Percentiles rank a stretch among this genome's conserved stretches.
Evolutionary conservation across 768 basidiomycete genomes (phyloP).

Genomic region (Tulasnella sp.): DNA sequence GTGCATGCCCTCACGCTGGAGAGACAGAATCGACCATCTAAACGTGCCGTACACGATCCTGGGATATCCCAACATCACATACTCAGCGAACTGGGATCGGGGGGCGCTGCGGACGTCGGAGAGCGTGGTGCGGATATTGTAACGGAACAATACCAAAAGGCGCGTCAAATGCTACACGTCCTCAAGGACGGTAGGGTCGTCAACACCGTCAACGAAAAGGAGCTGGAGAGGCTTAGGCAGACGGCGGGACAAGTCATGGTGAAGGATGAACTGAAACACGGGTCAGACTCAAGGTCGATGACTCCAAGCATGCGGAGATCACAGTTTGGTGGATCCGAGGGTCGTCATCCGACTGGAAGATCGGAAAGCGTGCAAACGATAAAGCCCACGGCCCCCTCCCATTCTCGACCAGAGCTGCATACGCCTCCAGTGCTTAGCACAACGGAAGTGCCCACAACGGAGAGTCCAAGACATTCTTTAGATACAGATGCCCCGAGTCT

Average conservation of each 20-base stretch:
- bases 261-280: not conserved
- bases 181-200: not conserved
- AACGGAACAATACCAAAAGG: not conserved
- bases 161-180: not conserved
- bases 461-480: no score
- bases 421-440: no score
- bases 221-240: not conserved
- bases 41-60: not conserved
- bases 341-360: no score
- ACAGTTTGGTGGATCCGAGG: no score
- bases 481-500: no score
- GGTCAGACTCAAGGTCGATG: no score
- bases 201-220: not conserved
- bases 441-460: no score
- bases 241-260: not conserved
- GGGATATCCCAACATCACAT: not conserved
- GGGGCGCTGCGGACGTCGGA: not conserved
- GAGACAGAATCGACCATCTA: conserved; percentile 3
- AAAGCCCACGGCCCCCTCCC: no score
- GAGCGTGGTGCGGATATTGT: not conserved
- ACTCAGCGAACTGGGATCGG: not conserved
- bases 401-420: no score
- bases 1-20: not conserved
- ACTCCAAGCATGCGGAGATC: no score
- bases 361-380: no score